Base-by-base conservation (phyloP, 345 rosid genomes). In the Citrus sinensis region DNA sequence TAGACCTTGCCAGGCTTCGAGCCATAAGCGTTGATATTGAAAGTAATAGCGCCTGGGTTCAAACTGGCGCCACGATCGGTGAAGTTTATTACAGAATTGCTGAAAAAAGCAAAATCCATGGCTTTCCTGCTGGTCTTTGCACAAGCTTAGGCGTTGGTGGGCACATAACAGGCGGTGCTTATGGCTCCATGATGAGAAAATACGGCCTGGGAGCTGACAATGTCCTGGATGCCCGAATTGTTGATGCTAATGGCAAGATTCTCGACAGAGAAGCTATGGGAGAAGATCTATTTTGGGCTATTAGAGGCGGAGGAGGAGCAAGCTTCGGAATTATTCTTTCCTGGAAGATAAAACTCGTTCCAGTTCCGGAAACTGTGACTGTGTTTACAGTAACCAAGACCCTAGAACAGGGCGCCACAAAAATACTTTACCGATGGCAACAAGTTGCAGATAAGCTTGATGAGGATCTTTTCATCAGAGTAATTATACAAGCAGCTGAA, bases 211-310 rank as follows among this genome's bases (percentile, higher is more conserved):
- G 82, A 0, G 87, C 83, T 1, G 92, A 91, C 64, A 90, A 89
- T 76, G 85, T 85, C 0, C 59, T 87, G 27, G 92, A 91, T 60
- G 95, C 95, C 34, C 79, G 46, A 19, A 51, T 91, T 7, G 86
- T 91, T 37, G 88, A 88, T 34, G 89, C 69, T 1, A 76, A 78
- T 14, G 93, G 95, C 1, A 82, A 78, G 22, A 60, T 88, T 59
- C 86, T 87, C 22, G 85, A 87, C 30, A 11, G 90, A 32, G 20
- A 82, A 7, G 73, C 85, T 14, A 87, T 85, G 86, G 90, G 92
- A 24, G 85, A 87, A 20, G 92, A 91, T 61, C 37, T 89, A 1
- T 89, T 89, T 42, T 91, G 89, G 92, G 94, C 94, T 0, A 88
- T 91, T n/a, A 77, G 86, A 1, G 94, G 93, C 1, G 92, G 93